Conservation (phyloP, 345 rosid species). For the Ceriops decandra region DNA sequence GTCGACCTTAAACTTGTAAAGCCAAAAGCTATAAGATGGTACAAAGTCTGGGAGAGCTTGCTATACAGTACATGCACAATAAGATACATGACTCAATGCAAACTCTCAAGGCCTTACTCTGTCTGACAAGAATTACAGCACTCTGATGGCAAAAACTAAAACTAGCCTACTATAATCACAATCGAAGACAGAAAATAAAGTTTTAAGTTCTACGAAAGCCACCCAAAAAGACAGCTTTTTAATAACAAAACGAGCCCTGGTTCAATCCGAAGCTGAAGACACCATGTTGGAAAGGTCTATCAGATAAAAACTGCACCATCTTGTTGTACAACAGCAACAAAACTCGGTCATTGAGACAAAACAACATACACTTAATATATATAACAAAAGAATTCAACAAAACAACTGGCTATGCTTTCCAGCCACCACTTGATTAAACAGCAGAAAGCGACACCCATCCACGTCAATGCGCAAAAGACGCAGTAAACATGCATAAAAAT, state of each 20-base stretch:
- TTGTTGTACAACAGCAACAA: slow-evolving; percentile 15
- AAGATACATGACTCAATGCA: slow-evolving; percentile 2
- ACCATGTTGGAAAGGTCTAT: slow-evolving; percentile 25
- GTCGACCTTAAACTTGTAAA: slow-evolving; percentile 5
- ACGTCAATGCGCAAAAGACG: slow-evolving; percentile 32
- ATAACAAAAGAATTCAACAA: slow-evolving; percentile 16
- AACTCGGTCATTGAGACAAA: slow-evolving; percentile 41
- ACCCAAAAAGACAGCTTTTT: slow-evolving; percentile 1
- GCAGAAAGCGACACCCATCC: slow-evolving; percentile 40
- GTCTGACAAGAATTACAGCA: slow-evolving; percentile 26
- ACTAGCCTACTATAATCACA: slow-evolving; percentile 14
- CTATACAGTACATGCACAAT: neutral
- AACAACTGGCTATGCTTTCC: slow-evolving; percentile 15
- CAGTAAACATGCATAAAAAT: slow-evolving; percentile 43
- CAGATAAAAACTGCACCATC: slow-evolving; percentile 30
- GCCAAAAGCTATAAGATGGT: slow-evolving; percentile 2
- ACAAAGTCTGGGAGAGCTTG: slow-evolving; percentile 5
- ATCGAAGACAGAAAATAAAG: slow-evolving; percentile 25
- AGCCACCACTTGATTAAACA: slow-evolving; percentile 22
- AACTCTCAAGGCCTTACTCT: slow-evolving; percentile 17
- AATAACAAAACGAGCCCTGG: slow-evolving; percentile 10
- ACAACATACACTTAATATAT: slow-evolving; percentile 47
- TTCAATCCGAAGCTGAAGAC: slow-evolving; percentile 16
- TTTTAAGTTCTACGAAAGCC: slow-evolving; percentile 1
- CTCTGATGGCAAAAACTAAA: slow-evolving; percentile 15